A percentile compares a stretch with the other conserved stretches of the same genome.
Conservation (phyloP, 306 rosid genomes). For the Sechiopsis laciniata region DNA sequence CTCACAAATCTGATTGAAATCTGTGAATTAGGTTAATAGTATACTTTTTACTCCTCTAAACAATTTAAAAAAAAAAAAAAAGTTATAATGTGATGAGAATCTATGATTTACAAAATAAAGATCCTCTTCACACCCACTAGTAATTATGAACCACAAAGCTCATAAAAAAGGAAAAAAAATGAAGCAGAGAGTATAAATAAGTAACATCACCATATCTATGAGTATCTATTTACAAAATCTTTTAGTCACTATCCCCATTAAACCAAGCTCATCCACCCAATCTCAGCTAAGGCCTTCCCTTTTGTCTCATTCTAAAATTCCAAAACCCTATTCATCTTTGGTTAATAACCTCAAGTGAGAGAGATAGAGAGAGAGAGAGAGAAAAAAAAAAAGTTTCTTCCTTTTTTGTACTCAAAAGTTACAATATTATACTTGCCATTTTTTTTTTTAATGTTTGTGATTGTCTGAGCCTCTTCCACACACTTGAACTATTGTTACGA, state of each 20-base stretch:
- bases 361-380: background rate
- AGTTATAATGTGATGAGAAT: conserved; percentile 11
- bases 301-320: conserved; percentile 15
- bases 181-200: no score
- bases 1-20: no score
- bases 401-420: no score
- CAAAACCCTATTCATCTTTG: background rate
- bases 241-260: conserved; percentile 22
- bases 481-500: no score
- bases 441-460: no score
- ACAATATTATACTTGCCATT: no score
- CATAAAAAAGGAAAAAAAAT: background rate
- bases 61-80: no score
- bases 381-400: no score
- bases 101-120: background rate
- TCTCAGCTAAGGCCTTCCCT: background rate
- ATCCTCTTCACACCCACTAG: conserved; percentile 7
- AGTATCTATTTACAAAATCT: conserved; percentile 18
- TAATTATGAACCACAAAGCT: background rate
- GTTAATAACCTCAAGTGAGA: background rate
- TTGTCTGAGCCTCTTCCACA: no score
- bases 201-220: conserved; percentile 1
- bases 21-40: background rate
- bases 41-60: background rate
- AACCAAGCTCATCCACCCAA: conserved; percentile 13